These are phyloP conservation scores for Aspergillus spinulosporus DNA, from an alignment of 2,329 filamentous ascomycete species.

Conservation along the genomic window DNA sequence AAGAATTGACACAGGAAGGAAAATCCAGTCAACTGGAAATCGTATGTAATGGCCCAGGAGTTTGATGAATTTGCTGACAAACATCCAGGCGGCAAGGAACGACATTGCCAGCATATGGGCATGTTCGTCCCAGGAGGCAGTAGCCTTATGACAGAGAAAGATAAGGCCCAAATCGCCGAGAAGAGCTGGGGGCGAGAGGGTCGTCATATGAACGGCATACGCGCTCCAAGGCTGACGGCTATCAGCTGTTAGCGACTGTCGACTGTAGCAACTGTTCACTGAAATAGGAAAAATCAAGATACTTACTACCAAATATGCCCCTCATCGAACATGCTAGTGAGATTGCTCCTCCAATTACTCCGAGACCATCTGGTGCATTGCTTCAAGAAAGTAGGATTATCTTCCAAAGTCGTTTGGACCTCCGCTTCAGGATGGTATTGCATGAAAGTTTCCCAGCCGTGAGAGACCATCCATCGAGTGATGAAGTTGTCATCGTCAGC, in stretches of 20 bases:
- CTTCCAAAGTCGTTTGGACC: slow-evolving; percentile 89
- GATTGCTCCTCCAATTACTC: slow-evolving; percentile 97
- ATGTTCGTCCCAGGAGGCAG: slow-evolving; percentile 58
- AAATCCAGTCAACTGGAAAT: slow-evolving; percentile 76
- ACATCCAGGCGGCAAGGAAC: slow-evolving; percentile 71
- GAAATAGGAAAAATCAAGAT: background rate
- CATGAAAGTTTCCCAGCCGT: slow-evolving; percentile 91
- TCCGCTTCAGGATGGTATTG: slow-evolving; percentile 91
- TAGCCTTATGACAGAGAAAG: slow-evolving; percentile 68
- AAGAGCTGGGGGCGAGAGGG: slow-evolving; percentile 84
- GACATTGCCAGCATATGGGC: slow-evolving; percentile 59
- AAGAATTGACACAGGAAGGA: slow-evolving; percentile 78
- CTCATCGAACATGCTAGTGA: slow-evolving; percentile 83
- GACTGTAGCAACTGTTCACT: too few relatives aligned
- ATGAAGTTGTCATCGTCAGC: slow-evolving; percentile 99
- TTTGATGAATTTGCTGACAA: slow-evolving; percentile 90
- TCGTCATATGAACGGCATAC: slow-evolving; percentile 89
- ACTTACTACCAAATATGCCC: slow-evolving; percentile 79
- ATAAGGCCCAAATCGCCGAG: slow-evolving; percentile 73
- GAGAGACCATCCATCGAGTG: slow-evolving; percentile 89
- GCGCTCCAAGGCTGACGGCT: slow-evolving; percentile 92
- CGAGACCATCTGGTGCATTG: slow-evolving; percentile 94
- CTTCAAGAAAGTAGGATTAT: slow-evolving; percentile 82
- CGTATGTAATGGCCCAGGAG: slow-evolving; percentile 81
- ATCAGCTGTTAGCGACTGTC: slow-evolving; percentile 21